Base-by-base conservation (phyloP, 805 yeast genomes). In the Cyberlindnera galapagoensis region DNA sequence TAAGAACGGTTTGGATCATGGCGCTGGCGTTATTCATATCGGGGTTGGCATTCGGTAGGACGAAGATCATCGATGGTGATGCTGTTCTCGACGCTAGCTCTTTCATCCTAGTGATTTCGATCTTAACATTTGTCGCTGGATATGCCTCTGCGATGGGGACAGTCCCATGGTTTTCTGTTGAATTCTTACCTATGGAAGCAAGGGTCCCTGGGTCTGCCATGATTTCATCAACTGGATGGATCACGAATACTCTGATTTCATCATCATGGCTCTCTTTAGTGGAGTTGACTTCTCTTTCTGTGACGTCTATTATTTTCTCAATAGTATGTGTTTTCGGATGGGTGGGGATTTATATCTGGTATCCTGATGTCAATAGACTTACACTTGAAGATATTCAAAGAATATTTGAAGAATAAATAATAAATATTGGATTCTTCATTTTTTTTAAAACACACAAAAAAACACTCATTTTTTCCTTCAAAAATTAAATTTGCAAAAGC, bases 121-220 rank as follows among this genome's bases (percentile, higher is more conserved):
- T 64, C 4, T 38, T 62, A 6, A 31, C 53, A 1, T 66, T 51
- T 40, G 69, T 66, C 13, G 66, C 65, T 1, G 51, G 61, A 4
- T 66, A 60, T 43, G 69, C 71, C 0, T 49, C 63, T 2, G 71
- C 63, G 0, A 44, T 65, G 48, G 72, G 71, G 1, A 56, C 62
- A 0, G 56, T 66, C 14, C 71, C 72, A 0, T 65, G 71, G 71
- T 54, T 52, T 18, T 57, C 65, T 11, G 69, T 65, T 2, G 71
- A 66, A 35, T 60, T 66, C 36, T 43, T 67, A 20, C 71, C 71
- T 0, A 35, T 61, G 23, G 63, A 62, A 34, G 53, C 59, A 16
- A 49, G 71, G 34, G 56, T 69, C 3, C 52, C 61, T 26, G 72
- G 70, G 3, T 57, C 66, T 11, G 59, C 68, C 6, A 37, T 62